These are phyloP conservation scores for Neonectria coccinea DNA, from an alignment of 2,329 filamentous ascomycete species.

Conservation along the genomic window DNA sequence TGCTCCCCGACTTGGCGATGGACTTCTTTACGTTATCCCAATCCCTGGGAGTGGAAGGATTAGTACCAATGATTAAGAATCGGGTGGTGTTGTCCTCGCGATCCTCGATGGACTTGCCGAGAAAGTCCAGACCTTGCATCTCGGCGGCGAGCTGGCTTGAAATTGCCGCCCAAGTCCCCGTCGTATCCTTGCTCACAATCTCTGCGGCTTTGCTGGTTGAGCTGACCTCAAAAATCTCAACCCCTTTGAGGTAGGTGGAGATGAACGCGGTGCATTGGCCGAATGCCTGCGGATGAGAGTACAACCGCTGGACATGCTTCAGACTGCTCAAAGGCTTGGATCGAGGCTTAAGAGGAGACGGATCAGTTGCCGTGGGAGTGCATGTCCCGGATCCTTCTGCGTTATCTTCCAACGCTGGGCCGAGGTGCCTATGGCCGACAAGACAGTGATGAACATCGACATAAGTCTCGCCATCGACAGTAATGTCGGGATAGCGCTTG, in stretches of 20 bases:
- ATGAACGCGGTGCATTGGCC: slow-evolving; percentile 89
- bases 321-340: slow-evolving; percentile 64
- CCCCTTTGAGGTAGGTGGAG: slow-evolving; percentile 72
- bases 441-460: slow-evolving; percentile 91
- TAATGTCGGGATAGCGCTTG: slow-evolving; percentile 72
- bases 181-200: slow-evolving; percentile 71
- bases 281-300: slow-evolving; percentile 96
- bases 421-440: slow-evolving; percentile 64
- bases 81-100: slow-evolving; percentile 80
- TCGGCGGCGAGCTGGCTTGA: slow-evolving; percentile 79
- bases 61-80: slow-evolving; percentile 74
- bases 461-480: slow-evolving; percentile 86
- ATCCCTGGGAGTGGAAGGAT: slow-evolving; percentile 43
- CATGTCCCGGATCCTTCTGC: slow-evolving; percentile 56
- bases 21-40: slow-evolving; percentile 45
- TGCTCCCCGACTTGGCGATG: slow-evolving; percentile 56
- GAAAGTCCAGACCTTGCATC: slow-evolving; percentile 73
- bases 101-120: slow-evolving; percentile 80
- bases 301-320: slow-evolving; percentile 77
- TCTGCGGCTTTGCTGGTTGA: slow-evolving; percentile 89
- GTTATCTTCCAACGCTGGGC: slow-evolving; percentile 44
- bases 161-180: slow-evolving; percentile 79
- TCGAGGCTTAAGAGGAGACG: slow-evolving; percentile 58
- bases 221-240: slow-evolving; percentile 85
- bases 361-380: slow-evolving; percentile 62